Base-by-base conservation (phyloP, 2,329 filamentous ascomycete species). In the Cryphonectria carpinicola region DNA sequence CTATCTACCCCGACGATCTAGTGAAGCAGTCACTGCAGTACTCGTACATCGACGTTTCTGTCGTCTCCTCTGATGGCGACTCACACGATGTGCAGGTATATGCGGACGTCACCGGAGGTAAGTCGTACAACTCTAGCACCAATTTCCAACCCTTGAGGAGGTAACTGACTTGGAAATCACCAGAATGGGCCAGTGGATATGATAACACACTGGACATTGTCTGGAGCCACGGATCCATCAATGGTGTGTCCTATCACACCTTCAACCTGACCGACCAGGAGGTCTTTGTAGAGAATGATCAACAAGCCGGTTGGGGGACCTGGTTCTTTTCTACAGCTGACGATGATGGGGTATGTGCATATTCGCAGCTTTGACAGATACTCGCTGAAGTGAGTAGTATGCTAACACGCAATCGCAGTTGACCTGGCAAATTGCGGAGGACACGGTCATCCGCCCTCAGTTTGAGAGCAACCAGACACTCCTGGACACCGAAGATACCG, bases 281-380 rank as follows among this genome's bases (percentile, higher is more conserved):
- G 65, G 81, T 89, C 25, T 91, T 96, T 68, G 87, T 88, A 1
- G 94, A 97, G 78, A 82, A 82, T 17, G 82, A 82, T 56, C 91
- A 97, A 76, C 90, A 91, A 74, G 87, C 93, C 0, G 91, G 94
- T 81, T 97, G 94, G 94, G 94, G 94, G 2, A 90, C 88, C 66
- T 88, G 95, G 82, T 90, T 93, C 79, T 94, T 94, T 79, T 90
- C 91, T 17, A 94, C 88, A 4, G 87, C 89, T 37, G 83, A 85
- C 67, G 78, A 84, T 19, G 77, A 79, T 28, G 85, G 84, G 35
- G 82, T 84, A 79, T 77, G 82, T 80, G 11, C 41, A 52, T 13
- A 3, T 11, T 46, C 14, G 19, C 58, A 39, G 41, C 43, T n/a
- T 13, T 35, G 25, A 43, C 35, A 64, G 39, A 2, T 52, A 39